Evolutionary conservation across 495 filamentous ascomycete genomes (phyloP).

Genomic region (Mycothermus thermophilus): DNA sequence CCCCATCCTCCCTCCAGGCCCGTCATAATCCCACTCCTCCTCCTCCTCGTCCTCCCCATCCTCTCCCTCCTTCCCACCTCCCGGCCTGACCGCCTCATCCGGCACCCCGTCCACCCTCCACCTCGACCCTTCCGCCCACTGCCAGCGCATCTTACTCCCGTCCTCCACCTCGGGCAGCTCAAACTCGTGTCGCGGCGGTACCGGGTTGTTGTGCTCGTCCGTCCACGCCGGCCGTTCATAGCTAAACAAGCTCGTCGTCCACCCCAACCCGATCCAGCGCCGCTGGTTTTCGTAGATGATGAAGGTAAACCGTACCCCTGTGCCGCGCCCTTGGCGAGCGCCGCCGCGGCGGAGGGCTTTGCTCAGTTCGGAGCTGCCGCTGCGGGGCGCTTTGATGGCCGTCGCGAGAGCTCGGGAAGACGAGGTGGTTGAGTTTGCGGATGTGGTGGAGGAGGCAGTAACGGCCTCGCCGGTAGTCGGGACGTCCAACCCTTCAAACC

Average conservation of each 20-base stretch:
- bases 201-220: slow-evolving; percentile 80
- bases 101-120: slow-evolving; percentile 79
- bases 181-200: slow-evolving; percentile 67
- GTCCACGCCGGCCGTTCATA: slow-evolving; percentile 88
- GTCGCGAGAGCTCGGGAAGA: not conserved
- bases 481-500: slow-evolving; percentile 38
- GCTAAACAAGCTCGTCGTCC: slow-evolving; percentile 79
- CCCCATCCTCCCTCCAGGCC: slow-evolving; percentile 49
- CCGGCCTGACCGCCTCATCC: slow-evolving; percentile 34
- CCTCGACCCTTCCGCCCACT: slow-evolving; percentile 70
- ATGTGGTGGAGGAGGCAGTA: not conserved
- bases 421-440: too few species aligned
- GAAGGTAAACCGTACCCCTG: slow-evolving; percentile 88
- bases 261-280: slow-evolving; percentile 87
- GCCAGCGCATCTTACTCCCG: slow-evolving; percentile 67
- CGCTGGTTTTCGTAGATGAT: slow-evolving; percentile 93
- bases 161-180: slow-evolving; percentile 71
- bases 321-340: slow-evolving; percentile 29
- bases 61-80: slow-evolving; percentile 31
- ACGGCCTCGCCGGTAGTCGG: slow-evolving; percentile 4
- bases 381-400: slow-evolving; percentile 2
- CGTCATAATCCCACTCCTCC: slow-evolving; percentile 36
- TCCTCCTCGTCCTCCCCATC: slow-evolving; percentile 29
- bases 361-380: slow-evolving; percentile 20
- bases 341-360: slow-evolving; percentile 21